Percentiles rank a stretch among this genome's conserved stretches.
phyloP scores from a whole-genome alignment of 345 rosid genomes.

The Litchi chinensis region DNA sequence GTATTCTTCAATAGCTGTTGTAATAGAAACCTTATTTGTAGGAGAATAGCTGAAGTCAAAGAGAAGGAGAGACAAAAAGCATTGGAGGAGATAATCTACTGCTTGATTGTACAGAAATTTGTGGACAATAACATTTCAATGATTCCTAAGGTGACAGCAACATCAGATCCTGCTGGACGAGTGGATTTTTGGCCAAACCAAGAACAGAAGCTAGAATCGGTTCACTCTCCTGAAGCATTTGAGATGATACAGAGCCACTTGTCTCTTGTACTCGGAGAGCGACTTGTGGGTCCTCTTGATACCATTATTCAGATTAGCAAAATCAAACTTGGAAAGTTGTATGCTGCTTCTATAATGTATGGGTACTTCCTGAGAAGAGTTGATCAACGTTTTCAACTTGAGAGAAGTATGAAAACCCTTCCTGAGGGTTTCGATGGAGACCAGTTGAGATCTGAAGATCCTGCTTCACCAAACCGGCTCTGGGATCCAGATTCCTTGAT shows the following conservation, averaged over 20 bases:
- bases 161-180: slow-evolving; percentile 77
- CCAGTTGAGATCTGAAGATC: slow-evolving; percentile 42
- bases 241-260: slow-evolving; percentile 94
- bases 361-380: slow-evolving; percentile 92
- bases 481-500: slow-evolving; percentile 85
- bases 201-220: slow-evolving; percentile 77
- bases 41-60: slow-evolving; percentile 89
- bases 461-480: slow-evolving; percentile 46
- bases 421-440: slow-evolving; percentile 57
- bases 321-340: slow-evolving; percentile 84
- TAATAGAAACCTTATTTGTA: slow-evolving; percentile 24
- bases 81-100: slow-evolving; percentile 83
- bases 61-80: slow-evolving; percentile 70
- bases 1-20: slow-evolving; percentile 3
- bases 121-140: slow-evolving; percentile 63
- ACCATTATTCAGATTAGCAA: slow-evolving; percentile 77
- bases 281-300: slow-evolving; percentile 71
- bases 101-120: slow-evolving; percentile 74
- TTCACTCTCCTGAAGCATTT: slow-evolving; percentile 90
- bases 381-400: slow-evolving; percentile 86
- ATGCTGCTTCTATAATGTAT: slow-evolving; percentile 92
- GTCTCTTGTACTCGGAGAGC: slow-evolving; percentile 74
- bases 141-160: slow-evolving; percentile 69
- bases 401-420: slow-evolving; percentile 81
- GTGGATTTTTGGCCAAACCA: slow-evolving; percentile 96